phyloP scores from a whole-genome alignment of 768 basidiomycete genomes.

The Amanita rubescens region DNA sequence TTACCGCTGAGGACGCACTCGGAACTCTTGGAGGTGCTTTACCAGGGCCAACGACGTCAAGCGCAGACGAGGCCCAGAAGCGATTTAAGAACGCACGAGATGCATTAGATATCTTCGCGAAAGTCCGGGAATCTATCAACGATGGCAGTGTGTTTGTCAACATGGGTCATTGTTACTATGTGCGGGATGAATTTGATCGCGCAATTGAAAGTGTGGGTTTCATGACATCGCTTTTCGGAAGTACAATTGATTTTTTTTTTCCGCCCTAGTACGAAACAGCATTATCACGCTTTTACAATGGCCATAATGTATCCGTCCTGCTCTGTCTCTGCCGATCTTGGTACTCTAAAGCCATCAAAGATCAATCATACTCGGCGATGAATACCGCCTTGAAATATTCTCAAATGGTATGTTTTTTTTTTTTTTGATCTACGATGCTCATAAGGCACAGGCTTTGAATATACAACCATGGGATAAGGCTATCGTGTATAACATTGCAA shows the following conservation, averaged over 20 bases:
- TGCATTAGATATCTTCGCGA: slow-evolving; percentile 83
- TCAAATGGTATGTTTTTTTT: slow-evolving; percentile 45
- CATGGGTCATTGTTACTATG: slow-evolving; percentile 94
- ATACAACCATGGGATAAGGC: slow-evolving; percentile 86
- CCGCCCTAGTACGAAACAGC: slow-evolving; percentile 97
- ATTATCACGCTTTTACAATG: slow-evolving; percentile 65
- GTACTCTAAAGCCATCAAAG: slow-evolving; percentile 91
- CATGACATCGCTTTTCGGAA: not conserved
- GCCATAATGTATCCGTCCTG: slow-evolving; percentile 67
- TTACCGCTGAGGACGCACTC: slow-evolving; percentile 86
- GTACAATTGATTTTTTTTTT: not conserved
- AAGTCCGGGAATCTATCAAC: slow-evolving; percentile 80
- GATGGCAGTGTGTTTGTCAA: slow-evolving; percentile 88
- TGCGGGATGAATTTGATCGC: slow-evolving; percentile 88
- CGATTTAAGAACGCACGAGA: slow-evolving; percentile 73
- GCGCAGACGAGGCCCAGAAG: slow-evolving; percentile 55
- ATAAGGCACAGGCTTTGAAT: slow-evolving; percentile 62
- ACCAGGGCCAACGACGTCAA: slow-evolving; percentile 28
- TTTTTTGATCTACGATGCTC: slow-evolving; percentile 2
- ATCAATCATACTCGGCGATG: slow-evolving; percentile 78
- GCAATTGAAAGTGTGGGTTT: slow-evolving; percentile 88
- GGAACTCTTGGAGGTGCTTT: slow-evolving; percentile 54
- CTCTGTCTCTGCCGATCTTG: slow-evolving; percentile 87
- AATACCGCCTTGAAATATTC: slow-evolving; percentile 78
- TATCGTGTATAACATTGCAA: slow-evolving; percentile 90